These are phyloP conservation scores for Barnettozyma vustinii DNA, from an alignment of 805 yeast genomes.

Conservation along the genomic window DNA sequence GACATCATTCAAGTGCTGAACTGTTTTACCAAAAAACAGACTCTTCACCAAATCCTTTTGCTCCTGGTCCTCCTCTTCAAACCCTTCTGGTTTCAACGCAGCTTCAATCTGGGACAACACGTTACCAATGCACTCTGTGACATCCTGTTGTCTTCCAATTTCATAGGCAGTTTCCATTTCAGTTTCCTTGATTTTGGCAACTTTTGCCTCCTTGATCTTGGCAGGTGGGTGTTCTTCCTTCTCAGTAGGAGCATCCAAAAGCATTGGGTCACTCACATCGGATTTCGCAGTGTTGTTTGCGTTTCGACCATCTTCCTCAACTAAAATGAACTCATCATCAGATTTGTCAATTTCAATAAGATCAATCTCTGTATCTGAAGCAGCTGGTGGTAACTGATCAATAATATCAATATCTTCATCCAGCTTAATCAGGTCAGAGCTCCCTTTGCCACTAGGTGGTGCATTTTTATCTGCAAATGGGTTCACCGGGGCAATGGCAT, in stretches of 20 bases:
- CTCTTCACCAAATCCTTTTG: constrained; percentile 77
- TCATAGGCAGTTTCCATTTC: constrained; percentile 73
- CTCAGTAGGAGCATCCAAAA: constrained; percentile 3
- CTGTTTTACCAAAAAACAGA: constrained; percentile 80
- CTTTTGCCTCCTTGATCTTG: constrained; percentile 11
- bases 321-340: constrained; percentile 19
- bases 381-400: neutral
- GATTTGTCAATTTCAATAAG: constrained; percentile 6
- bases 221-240: constrained; percentile 1
- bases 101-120: constrained; percentile 89
- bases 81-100: constrained; percentile 60
- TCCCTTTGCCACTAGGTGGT: neutral
- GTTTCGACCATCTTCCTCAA: constrained; percentile 9
- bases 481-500: neutral
- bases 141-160: constrained; percentile 92
- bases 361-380: neutral
- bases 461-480: neutral
- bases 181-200: constrained; percentile 39
- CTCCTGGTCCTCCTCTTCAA: constrained; percentile 68
- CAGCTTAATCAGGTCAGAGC: constrained; percentile 1
- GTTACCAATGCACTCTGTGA: constrained; percentile 93
- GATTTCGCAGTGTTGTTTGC: constrained; percentile 14
- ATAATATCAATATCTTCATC: neutral
- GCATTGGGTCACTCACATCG: constrained; percentile 2
- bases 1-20: constrained; percentile 64